phyloP scores from a whole-genome alignment of 768 basidiomycete genomes.

The Lactarius akahatsu region DNA sequence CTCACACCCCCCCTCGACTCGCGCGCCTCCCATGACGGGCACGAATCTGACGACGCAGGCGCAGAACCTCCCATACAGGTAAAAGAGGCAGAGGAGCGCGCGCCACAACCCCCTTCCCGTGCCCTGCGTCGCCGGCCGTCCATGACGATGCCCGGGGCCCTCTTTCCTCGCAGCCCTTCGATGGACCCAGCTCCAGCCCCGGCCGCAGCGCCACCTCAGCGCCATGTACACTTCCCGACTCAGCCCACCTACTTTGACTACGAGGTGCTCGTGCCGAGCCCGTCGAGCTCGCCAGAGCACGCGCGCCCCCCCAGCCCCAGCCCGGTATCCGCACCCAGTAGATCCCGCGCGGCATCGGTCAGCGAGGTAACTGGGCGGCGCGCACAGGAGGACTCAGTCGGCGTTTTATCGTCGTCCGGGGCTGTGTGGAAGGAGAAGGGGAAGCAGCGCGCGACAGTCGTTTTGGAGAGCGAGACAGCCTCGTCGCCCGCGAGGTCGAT shows the following conservation, averaged over 20 bases:
- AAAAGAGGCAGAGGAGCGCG: conserved; percentile 27
- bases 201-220: conserved; percentile 25
- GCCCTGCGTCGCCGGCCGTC: conserved; percentile 44
- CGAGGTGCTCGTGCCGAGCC: conserved; percentile 15
- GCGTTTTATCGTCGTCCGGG: conserved; percentile 8
- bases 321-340: neutral
- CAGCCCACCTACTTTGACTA: conserved; percentile 17
- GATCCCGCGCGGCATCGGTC: conserved; percentile 13
- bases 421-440: conserved; percentile 32
- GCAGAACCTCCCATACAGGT: conserved; percentile 31
- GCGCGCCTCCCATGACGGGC: neutral
- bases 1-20: conserved; percentile 6
- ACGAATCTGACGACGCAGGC: neutral
- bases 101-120: conserved; percentile 37
- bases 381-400: neutral
- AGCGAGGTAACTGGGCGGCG: conserved; percentile 2
- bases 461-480: neutral
- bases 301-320: neutral
- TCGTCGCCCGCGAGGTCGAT: conserved; percentile 10
- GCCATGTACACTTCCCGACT: conserved; percentile 44
- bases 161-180: conserved; percentile 72
- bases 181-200: conserved; percentile 42
- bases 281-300: conserved; percentile 20
- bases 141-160: conserved; percentile 74
- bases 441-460: conserved; percentile 30